Base-by-base conservation (phyloP, 108 stramenopile species). In the Chaetoceros tenuissimus region DNA sequence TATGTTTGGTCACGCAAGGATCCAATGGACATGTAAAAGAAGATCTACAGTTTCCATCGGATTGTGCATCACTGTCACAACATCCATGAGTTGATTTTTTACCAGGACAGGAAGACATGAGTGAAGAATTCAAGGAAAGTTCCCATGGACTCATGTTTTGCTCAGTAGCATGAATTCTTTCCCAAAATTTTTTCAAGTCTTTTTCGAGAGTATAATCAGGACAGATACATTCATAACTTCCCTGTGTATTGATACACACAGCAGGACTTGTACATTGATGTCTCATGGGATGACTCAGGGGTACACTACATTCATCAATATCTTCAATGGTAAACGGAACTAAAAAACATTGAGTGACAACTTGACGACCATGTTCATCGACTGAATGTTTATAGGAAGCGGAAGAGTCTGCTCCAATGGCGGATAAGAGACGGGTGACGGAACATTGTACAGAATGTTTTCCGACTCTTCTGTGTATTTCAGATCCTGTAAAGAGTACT, bases 171-270 rank as follows among this genome's bases (percentile, higher is more conserved):
- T 19, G 10, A 25, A 63, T 23, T 1, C 0, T 8, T 18, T 56
- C 53, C 77, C 77, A 79, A 68, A 77, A 81, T 2, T 59, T 55
- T 0, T 63, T 60, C 29, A 66, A 60, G 24, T 52, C 72, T 13
- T 10, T 10, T 3, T 28, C 56, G 24, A 58, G 23, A 26, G 13
- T 23, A 28, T 24, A 5, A 45, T 23, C 31, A 3, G 84, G 89
- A 76, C 92, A 96, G 46, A 83, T 50, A 64, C 94, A 96, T 62
- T 92, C 90, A 60, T 96, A 96, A 28, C 87, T 84, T 47, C 94
- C 94, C 49, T 81, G 54, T 40, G 92, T 96, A 60, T 96, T 96
- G 64, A 87, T 68, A 62, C 94, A 96, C 0, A 78, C 40, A 8
- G 85, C 66, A 27, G 84, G 73, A 13, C 58, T 46, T 24, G 68